Evolutionary conservation across 164 flowering plant genomes (phyloP), one percentile per base, ranked within the genome.

Genomic region (Aristolochia contorta): DNA sequence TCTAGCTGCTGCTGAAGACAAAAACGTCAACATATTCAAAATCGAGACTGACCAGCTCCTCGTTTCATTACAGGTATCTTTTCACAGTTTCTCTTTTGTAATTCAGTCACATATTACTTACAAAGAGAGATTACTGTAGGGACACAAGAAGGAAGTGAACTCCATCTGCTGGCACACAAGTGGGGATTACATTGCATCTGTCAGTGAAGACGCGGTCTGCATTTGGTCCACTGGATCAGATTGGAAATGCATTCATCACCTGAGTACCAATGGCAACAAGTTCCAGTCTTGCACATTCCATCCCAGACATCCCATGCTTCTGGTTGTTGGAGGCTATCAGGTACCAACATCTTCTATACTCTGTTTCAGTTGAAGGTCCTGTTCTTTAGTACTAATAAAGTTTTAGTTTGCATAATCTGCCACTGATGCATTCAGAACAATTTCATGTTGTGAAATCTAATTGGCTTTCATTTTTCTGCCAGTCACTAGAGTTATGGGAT

Each of bases 241-340:
- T 15, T 85, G 91, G 43, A 84, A 82, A 12, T 80, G 81, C 47
- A 67, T 80, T 33, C 87, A 83, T 45, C 81, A 85, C 56, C 68
- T 85, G 58, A 79, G 73, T 60, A 79, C 86, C 46, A 83, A 73
- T 50, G 87, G 84, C 57, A 80, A 77, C 65, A 85, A 85, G 61
- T 82, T 85, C 73, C 84, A 82, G 47, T 85, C 91, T 0, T 87
- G 91, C 52, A 82, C 76, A 49, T 85, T 87, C 72, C 95, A 87
- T 60, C 91, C 95, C 30, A 65, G 81, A 0, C 82, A 68, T 64
- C 47, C 89, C 12, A 69, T 84, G 4, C 63, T 87, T 62, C 66
- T 87, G 61, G 87, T 87, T 56, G 72, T 85, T 57, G 91, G 95
- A 33, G 82, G 95, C 69, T 82, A 82, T 62, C 82, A 83, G 86